Evolutionary conservation across 495 filamentous ascomycete species (phyloP), one percentile per base, ranked within the genome.

Genomic region (Clohesyomyces aquaticus): DNA sequence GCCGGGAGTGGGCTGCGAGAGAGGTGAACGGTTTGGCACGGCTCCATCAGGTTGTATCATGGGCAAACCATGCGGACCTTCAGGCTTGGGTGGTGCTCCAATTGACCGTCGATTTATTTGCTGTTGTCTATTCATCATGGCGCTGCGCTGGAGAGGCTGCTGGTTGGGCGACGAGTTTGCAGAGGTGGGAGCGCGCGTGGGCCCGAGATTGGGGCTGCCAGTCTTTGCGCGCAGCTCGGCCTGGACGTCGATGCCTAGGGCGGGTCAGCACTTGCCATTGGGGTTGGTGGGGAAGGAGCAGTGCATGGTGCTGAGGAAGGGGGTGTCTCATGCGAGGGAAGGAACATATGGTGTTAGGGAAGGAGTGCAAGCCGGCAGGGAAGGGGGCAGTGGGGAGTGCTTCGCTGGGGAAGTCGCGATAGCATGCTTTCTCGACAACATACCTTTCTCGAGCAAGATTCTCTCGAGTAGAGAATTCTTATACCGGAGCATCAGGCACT

Each of bases 401-500:
- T 6, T 38, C 32, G 32, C 32, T 38, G 6, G 6, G 32, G 32
- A 38, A 38, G 32, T 62, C 9, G 32, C 32, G 14, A 6, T 6
- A 38, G 32, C 32, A n/a, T 35, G 38, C 29, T 10, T 16, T n/a
- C n/a, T n/a, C n/a, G n/a, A n/a, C n/a, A 32, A 46, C 73, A 22
- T 75, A 93, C 91, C 95, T 82, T 97, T 98, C 77, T 98, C 94
- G 4, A 98, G 82, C 41, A 98, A 78, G 69, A 98, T 96, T 23
- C 95, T 85, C 76, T 98, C 94, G 10, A 98, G 83, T 46, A 98
- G 80, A 25, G 93, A 97, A 75, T 98, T 98, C 78, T 98, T 98
- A 77, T 98, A 98, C 32, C 95, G 88, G 65, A 98, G 80, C 95
- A 98, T 98, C 66, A 98, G 78, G 74, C 95, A 98, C 75, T 98